Percentiles rank a stretch among this genome's conserved stretches.
phyloP scores from a whole-genome alignment of 805 yeast species.

The Lachancea nothofagi region DNA sequence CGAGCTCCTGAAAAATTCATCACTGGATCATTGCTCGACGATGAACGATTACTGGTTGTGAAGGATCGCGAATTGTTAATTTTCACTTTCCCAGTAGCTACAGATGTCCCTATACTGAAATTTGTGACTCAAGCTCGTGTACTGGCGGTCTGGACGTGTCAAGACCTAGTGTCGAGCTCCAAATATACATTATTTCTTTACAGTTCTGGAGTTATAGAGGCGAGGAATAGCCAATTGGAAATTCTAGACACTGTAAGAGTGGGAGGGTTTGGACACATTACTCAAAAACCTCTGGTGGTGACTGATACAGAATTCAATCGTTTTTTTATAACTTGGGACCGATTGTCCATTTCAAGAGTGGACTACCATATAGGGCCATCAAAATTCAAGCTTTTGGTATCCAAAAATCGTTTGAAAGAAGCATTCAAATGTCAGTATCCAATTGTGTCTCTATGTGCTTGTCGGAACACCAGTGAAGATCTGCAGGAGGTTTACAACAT shows the following conservation, averaged over 20 bases:
- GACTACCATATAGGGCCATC: conserved; percentile 1
- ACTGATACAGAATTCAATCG: conserved; percentile 5
- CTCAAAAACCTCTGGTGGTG: not conserved
- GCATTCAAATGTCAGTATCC: not conserved
- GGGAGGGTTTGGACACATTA: too few species aligned
- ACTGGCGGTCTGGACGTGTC: conserved; percentile 1
- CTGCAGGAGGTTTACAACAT: conserved; percentile 4
- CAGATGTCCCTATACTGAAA: not conserved
- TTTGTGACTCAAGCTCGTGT: not conserved
- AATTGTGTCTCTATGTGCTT: not conserved
- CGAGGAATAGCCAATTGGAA: conserved; percentile 1
- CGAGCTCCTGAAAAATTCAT: conserved; percentile 4
- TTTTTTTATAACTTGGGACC: conserved; percentile 4
- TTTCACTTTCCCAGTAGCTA: not conserved
- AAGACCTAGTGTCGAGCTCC: not conserved
- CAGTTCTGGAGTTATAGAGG: conserved; percentile 2
- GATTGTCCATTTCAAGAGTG: not conserved
- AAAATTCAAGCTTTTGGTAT: not conserved
- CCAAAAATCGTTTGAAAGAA: not conserved
- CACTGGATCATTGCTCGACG: conserved; percentile 1
- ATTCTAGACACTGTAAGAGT: not conserved
- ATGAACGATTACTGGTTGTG: conserved; percentile 1
- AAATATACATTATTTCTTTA: conserved; percentile 1
- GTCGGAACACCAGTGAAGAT: not conserved
- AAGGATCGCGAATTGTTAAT: conserved; percentile 1